Base-by-base conservation (phyloP, 495 filamentous ascomycete genomes). In the Aspergillus wentii region DNA sequence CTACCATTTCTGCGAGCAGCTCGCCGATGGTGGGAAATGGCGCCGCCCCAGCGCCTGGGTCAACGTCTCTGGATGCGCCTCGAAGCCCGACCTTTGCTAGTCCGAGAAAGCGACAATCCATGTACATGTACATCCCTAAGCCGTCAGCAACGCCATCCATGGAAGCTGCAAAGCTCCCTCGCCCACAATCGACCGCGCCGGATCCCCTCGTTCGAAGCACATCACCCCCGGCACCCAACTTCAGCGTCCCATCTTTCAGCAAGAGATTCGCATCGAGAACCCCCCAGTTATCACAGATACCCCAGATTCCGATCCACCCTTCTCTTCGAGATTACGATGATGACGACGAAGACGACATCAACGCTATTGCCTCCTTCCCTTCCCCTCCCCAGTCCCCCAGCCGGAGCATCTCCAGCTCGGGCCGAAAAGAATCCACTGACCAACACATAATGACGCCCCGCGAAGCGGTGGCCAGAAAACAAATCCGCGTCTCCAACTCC, bases 171-270 rank as follows among this genome's bases (percentile, higher is more conserved):
- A 44, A 60, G 19, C 30, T 43, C 11, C 44, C 45, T 15, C 41
- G 51, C 18, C 40, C 56, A 21, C 58, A 56, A 30, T 54, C 67
- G 9, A 54, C 45, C 17, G 34, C 51, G 7, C 54, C 57, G 10
- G 61, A 68, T 15, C 30, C 47, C 6, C 29, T 56, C 1, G 28
- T 51, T n/a, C 58, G 60, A 27, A 50, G 64, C 39, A 43, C 59
- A 7, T 72, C 68, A 1, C 59, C 62, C 1, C 58, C 68, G 15
- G 61, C 69, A 6, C 69, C 68, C 2, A 73, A 75, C 41, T 75
- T 73, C 36, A 75, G 71, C 38, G 69, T 75, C 17, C 71, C 71
- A 11, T 63, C 56, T 4, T 73, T 73, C 35, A 73, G 68, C 56
- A 66, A 58, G 44, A 61, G 65, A 35, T 70, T 67, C 27, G 51